These are phyloP conservation scores for Atkinsonella texensis DNA, from an alignment of 2,329 filamentous ascomycete species.

Conservation along the genomic window DNA sequence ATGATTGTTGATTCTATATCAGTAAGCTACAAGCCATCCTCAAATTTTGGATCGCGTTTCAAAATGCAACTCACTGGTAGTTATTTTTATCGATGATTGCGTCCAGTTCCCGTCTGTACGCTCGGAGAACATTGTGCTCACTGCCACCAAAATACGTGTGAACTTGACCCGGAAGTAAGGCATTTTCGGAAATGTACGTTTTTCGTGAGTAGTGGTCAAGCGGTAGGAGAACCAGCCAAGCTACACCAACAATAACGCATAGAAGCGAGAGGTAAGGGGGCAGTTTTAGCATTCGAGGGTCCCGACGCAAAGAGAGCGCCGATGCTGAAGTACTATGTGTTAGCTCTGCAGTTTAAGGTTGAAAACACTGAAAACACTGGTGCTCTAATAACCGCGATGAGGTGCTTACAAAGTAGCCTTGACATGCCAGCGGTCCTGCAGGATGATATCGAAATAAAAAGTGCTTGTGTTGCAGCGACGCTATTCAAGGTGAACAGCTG, in stretches of 20 bases:
- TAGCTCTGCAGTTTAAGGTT: not conserved
- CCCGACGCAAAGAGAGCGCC: conserved; percentile 59
- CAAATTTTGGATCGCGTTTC: not conserved
- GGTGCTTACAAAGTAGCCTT: conserved; percentile 38
- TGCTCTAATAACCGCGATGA: not conserved
- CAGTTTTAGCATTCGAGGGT: conserved; percentile 69
- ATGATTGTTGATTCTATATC: conserved; percentile 49
- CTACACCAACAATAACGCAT: conserved; percentile 72
- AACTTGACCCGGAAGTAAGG: conserved; percentile 86
- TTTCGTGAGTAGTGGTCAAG: conserved; percentile 80
- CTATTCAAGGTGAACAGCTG: not conserved
- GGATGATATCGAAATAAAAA: not conserved
- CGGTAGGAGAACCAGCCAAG: conserved; percentile 83
- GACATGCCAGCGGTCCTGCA: conserved; percentile 28
- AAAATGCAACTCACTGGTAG: conserved; percentile 30
- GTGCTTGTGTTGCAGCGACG: not conserved
- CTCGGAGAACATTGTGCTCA: conserved; percentile 88
- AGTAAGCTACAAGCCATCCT: not conserved
- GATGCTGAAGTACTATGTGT: conserved; percentile 30
- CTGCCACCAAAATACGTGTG: conserved; percentile 96
- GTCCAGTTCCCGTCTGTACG: conserved; percentile 76
- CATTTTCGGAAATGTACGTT: conserved; percentile 97
- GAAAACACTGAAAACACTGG: not conserved
- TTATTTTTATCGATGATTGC: conserved; percentile 42
- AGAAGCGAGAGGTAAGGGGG: conserved; percentile 80